A percentile compares a stretch with the other conserved stretches of the same genome.
Conservation (phyloP, 2,329 filamentous ascomycete genomes). For the Fusarium euwallaceae region DNA sequence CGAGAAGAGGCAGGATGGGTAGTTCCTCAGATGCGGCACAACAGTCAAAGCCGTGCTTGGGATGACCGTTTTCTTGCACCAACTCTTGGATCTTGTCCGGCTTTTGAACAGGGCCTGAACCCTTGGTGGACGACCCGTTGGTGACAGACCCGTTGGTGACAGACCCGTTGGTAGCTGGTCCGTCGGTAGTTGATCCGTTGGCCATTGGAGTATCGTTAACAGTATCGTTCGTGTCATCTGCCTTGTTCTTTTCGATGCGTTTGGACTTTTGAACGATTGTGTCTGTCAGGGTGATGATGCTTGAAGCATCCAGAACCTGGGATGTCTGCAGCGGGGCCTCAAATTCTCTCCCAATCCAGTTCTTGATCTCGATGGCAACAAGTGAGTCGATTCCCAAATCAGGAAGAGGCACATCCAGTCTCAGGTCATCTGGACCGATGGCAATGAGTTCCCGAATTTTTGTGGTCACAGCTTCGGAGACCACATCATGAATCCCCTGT, state of each 20-base stretch:
- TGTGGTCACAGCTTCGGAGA: neutral
- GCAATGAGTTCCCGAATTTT: neutral
- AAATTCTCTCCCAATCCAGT: neutral
- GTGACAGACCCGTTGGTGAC: neutral
- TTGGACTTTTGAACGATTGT: neutral
- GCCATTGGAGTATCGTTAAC: neutral
- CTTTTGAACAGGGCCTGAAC: too few relatives aligned
- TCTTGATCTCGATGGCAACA: constrained; percentile 2
- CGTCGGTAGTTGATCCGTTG: neutral
- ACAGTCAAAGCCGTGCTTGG: neutral
- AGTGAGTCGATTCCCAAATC: neutral
- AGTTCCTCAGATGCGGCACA: neutral
- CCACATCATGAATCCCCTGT: neutral
- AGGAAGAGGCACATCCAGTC: neutral
- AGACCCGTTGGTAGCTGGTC: neutral
- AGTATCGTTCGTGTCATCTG: neutral
- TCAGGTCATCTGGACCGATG: neutral
- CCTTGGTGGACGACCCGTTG: neutral
- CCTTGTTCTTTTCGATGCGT: neutral
- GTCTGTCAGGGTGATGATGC: neutral
- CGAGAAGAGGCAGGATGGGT: neutral
- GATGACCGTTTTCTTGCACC: neutral
- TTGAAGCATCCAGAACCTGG: neutral
- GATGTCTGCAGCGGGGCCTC: neutral
- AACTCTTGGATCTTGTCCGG: neutral